Percentiles rank a stretch among this genome's conserved stretches.
Evolutionary conservation across 306 rosid genomes (phyloP).

Genomic region (Acmispon strigosus): DNA sequence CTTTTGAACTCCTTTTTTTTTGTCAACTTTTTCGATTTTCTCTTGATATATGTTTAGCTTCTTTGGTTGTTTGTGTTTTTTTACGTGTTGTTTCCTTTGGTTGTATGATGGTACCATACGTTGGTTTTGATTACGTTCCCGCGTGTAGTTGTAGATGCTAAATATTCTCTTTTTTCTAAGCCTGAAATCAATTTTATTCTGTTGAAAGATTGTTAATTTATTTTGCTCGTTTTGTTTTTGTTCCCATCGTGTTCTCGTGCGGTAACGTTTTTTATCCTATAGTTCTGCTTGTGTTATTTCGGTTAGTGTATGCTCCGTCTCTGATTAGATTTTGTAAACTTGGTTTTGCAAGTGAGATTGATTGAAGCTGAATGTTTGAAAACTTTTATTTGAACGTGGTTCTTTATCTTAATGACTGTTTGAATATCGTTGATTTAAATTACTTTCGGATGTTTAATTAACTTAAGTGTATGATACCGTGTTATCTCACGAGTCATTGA

Average conservation of each 20-base stretch:
- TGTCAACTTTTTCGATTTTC: neutral
- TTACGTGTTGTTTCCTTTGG: neutral
- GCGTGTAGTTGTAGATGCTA: neutral
- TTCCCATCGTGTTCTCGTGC: too few species aligned
- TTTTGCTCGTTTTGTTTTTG: neutral
- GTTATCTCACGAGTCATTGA: neutral
- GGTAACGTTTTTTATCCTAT: neutral
- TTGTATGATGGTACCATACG: neutral
- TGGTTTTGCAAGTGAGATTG: neutral
- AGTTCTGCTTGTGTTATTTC: neutral
- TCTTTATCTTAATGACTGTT: neutral
- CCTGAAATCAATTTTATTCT: neutral
- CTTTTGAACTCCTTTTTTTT: neutral
- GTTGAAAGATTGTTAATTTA: neutral
- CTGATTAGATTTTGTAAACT: neutral
- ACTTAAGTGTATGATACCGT: neutral
- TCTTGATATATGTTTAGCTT: neutral
- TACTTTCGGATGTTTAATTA: neutral
- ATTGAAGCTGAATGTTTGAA: neutral
- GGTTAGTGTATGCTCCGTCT: neutral
- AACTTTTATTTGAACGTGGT: neutral
- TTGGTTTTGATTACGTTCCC: neutral
- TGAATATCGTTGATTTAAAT: neutral
- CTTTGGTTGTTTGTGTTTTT: too few species aligned
- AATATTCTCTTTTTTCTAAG: neutral